Evolutionary conservation across 2,329 filamentous ascomycete species (phyloP), one percentile per base, ranked within the genome.

Genomic region (Aspergillus fumigatiaffinis): DNA sequence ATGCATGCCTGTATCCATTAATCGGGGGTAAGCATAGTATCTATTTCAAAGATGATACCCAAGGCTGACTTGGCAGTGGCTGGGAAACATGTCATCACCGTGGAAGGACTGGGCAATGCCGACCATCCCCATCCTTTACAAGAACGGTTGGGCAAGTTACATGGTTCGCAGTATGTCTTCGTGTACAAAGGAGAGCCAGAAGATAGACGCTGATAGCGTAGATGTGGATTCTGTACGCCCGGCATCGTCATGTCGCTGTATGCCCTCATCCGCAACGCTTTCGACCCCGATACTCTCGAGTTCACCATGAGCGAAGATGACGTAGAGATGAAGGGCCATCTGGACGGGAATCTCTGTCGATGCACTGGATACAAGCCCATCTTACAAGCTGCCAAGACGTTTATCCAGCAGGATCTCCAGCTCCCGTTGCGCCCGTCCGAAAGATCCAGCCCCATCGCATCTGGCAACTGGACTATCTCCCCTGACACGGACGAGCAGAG

Each of bases 361-460:
- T 99, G 94, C 75, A 99, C 94, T 0, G 94, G 94, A 4, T 99
- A 99, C 71, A 82, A 92, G 53, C 91, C 94, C 0, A 97, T 99
- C 55, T 79, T 97, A 2, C 92, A 97, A 72, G 93, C 93, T 4
- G 94, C 94, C 2, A 91, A 95, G 67, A 94, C 90, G 1, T 97
- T 97, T 73, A 73, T 32, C 29, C 64, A 21, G 62, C 67, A 1
- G 54, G 57, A 14, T 90, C 85, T 66, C 76, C 74, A 8, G 87
- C 84, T 66, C 2, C 29, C 29, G 12, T 32, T 32, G 12, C 29
- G 29, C 29, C 29, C 4, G 12, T 14, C 29, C 10, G 10, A 32
- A 32, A 12, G 29, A 32, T 14, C 12, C 29, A 32, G 29, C 14
- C 10, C 29, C 12, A 32, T 12, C 29, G 12, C 29, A 32, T 32